Evolutionary conservation across 2,329 filamentous ascomycete species (phyloP).

Genomic region (Pseudogymnoascus sp.): DNA sequence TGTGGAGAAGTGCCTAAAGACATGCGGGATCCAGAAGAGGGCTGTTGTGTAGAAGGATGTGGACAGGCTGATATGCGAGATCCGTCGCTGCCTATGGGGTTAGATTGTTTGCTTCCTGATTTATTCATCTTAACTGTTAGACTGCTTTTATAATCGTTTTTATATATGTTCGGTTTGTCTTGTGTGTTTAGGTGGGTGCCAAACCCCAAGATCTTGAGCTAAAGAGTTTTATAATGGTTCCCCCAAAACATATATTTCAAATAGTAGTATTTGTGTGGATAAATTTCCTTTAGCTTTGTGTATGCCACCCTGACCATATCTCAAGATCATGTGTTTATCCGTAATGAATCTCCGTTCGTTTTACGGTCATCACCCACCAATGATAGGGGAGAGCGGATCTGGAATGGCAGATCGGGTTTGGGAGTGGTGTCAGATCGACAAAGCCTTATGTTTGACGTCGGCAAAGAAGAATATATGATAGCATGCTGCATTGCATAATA

Average conservation of each 20-base stretch:
- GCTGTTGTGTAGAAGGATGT: neutral
- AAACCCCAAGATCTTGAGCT: neutral
- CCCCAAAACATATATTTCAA: neutral
- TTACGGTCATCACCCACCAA: too few relatives aligned
- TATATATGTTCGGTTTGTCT: neutral
- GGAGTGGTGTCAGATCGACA: slow-evolving; percentile 34
- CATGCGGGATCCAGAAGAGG: slow-evolving; percentile 33
- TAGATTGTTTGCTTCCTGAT: neutral
- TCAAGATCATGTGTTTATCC: neutral
- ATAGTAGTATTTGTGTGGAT: neutral
- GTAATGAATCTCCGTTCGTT: too few relatives aligned
- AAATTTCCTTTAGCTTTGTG: neutral
- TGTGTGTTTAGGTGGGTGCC: neutral
- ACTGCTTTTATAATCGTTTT: neutral
- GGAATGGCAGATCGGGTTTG: slow-evolving; percentile 31
- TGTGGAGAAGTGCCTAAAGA: slow-evolving; percentile 44
- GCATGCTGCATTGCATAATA: neutral
- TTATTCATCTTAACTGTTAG: neutral
- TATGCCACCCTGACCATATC: neutral
- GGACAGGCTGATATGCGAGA: neutral
- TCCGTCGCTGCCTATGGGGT: neutral
- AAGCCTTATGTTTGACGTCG: neutral
- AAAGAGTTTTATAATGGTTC: neutral
- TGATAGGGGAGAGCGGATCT: too few relatives aligned
- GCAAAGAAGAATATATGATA: neutral